Conservation (phyloP, 257 asterid species). For the Plantago elongata region DNA sequence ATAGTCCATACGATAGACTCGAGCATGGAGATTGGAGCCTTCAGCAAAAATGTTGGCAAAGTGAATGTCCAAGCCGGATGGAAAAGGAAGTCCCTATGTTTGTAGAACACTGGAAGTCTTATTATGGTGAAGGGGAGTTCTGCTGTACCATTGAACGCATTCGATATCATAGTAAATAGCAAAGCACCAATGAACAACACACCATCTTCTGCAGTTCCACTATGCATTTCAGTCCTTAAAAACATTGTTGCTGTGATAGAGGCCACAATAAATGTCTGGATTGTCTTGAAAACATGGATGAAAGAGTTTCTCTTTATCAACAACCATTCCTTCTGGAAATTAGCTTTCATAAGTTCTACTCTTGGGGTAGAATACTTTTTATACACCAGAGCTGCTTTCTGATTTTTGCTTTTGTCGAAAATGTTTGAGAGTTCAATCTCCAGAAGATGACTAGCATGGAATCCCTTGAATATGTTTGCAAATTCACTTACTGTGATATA, state of each 20-base stretch:
- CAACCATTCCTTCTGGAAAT: conserved; percentile 65
- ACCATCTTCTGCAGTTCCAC: conserved; percentile 47
- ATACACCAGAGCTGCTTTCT: conserved; percentile 49
- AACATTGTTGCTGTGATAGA: conserved; percentile 51
- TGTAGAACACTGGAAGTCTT: conserved; percentile 61
- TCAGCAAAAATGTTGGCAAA: conserved; percentile 39
- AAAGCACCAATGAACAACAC: conserved; percentile 47
- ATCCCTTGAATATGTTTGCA: conserved; percentile 33
- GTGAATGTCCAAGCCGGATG: conserved; percentile 66
- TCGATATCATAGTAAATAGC: conserved; percentile 38
- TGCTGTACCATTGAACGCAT: conserved; percentile 51
- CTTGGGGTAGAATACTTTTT: conserved; percentile 39
- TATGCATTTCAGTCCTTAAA: conserved; percentile 40
- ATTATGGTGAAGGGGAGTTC: conserved; percentile 52
- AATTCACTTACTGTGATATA: conserved; percentile 46
- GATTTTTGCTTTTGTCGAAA: conserved; percentile 33
- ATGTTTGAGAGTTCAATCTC: conserved; percentile 54
- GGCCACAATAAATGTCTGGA: conserved; percentile 56
- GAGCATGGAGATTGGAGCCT: conserved; percentile 50
- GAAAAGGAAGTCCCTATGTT: conserved; percentile 56
- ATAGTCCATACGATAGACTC: conserved; percentile 51
- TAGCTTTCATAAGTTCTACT: conserved; percentile 51
- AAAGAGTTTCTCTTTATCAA: conserved; percentile 57
- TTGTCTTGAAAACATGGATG: conserved; percentile 54
- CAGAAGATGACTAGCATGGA: conserved; percentile 48